phyloP scores from a whole-genome alignment of 495 filamentous ascomycete species.

The Penicillium parvum region DNA sequence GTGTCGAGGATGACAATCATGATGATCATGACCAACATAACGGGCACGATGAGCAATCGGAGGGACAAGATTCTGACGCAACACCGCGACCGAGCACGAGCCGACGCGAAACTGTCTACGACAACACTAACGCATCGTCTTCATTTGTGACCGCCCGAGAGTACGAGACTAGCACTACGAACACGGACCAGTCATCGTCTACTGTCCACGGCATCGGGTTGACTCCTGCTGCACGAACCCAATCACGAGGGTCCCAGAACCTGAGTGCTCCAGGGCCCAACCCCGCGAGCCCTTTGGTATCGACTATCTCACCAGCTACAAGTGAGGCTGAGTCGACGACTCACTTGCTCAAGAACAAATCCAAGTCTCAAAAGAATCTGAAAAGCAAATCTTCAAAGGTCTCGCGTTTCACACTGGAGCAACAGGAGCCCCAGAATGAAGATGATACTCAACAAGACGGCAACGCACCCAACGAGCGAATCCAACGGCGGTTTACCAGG shows the following conservation, averaged over 20 bases:
- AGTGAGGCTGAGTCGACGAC: constrained; percentile 41
- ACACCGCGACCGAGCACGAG: constrained; percentile 12
- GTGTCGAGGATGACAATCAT: not conserved
- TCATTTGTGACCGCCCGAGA: constrained; percentile 34
- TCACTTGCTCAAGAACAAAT: constrained; percentile 25
- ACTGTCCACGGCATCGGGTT: constrained; percentile 11
- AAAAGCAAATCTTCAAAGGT: constrained; percentile 20
- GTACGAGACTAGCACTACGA: constrained; percentile 9
- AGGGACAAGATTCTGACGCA: constrained; percentile 9
- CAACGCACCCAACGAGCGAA: constrained; percentile 3
- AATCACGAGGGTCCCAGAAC: constrained; percentile 13
- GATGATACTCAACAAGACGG: constrained; percentile 8
- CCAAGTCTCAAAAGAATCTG: constrained; percentile 25
- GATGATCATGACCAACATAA: constrained; percentile 2
- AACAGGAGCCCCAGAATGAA: constrained; percentile 35
- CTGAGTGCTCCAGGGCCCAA: constrained; percentile 16
- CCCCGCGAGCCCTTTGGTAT: constrained; percentile 18
- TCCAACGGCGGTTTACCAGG: constrained; percentile 18
- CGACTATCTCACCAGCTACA: constrained; percentile 17
- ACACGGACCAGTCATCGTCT: constrained; percentile 13
- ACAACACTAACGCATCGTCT: constrained; percentile 16
- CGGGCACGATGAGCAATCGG: constrained; percentile 3
- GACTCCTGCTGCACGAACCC: constrained; percentile 1
- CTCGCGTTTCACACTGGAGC: constrained; percentile 24
- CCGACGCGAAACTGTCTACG: constrained; percentile 5